Evolutionary conservation across 179 eudicot species (phyloP).

Genomic region (Camellia oleifera): DNA sequence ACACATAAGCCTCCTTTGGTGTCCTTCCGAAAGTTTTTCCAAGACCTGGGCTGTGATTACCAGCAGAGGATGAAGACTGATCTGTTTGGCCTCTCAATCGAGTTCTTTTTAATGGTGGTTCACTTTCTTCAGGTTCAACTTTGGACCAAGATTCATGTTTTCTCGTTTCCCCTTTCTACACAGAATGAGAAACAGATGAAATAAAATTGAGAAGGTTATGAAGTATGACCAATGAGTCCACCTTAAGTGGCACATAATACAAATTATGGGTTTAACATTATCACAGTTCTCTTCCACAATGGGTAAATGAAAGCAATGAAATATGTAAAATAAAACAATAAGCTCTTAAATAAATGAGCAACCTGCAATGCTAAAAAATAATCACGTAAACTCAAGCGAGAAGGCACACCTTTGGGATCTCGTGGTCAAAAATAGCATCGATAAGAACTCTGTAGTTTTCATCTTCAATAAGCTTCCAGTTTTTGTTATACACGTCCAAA

Average conservation of each 20-base stretch:
- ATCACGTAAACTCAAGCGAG: too few species aligned
- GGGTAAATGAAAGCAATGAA: background rate
- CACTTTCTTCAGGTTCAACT: constrained; percentile 20
- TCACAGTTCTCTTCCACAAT: background rate
- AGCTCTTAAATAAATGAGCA: too few species aligned
- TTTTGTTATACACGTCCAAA: constrained; percentile 46
- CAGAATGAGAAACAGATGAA: background rate
- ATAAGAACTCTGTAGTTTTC: constrained; percentile 59
- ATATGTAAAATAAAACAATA: background rate
- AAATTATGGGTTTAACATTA: background rate
- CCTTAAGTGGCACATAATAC: background rate
- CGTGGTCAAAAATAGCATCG: constrained; percentile 49
- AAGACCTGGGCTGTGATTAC: background rate
- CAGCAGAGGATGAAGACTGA: background rate
- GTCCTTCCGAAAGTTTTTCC: background rate
- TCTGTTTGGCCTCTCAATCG: constrained; percentile 4
- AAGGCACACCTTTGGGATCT: too few species aligned
- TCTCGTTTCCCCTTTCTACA: background rate
- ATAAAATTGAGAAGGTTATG: background rate
- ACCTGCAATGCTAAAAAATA: too few species aligned
- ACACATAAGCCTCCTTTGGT: background rate
- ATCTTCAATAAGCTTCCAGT: constrained; percentile 62
- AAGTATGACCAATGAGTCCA: background rate
- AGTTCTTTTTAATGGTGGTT: constrained; percentile 14
- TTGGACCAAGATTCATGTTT: background rate